Evolutionary conservation across 768 basidiomycete genomes (phyloP).

Genomic region (Kwoniella botswanensis): DNA sequence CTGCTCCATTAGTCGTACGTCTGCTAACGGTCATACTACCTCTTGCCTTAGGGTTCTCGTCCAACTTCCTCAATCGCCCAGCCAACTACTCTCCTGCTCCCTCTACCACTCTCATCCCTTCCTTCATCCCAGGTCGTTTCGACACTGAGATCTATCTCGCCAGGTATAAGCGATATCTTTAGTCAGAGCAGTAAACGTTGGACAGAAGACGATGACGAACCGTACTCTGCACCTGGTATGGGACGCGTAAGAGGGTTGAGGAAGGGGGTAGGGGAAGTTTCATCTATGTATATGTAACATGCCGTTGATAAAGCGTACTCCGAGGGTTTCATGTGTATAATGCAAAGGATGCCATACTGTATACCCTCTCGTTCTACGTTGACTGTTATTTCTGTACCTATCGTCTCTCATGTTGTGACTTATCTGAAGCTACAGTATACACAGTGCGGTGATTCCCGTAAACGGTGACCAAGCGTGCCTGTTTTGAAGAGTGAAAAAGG

Average conservation of each 20-base stretch:
- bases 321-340: too few relatives aligned
- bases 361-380: too few relatives aligned
- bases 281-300: constrained; percentile 23
- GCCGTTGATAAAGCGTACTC: too few relatives aligned
- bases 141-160: neutral
- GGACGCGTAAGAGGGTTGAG: constrained; percentile 20
- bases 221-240: constrained; percentile 40
- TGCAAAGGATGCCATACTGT: neutral
- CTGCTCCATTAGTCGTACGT: too few relatives aligned
- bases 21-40: too few relatives aligned
- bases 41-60: constrained; percentile 10
- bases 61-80: constrained; percentile 12
- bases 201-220: constrained; percentile 45
- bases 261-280: constrained; percentile 17
- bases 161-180: neutral
- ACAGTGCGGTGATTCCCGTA: neutral
- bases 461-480: neutral
- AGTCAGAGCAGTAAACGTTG: constrained; percentile 17
- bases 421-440: too few relatives aligned
- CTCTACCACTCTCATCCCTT: constrained; percentile 39
- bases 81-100: constrained; percentile 24
- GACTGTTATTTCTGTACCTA: too few relatives aligned
- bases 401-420: too few relatives aligned
- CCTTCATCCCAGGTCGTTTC: neutral
- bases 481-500: neutral